Percentiles rank a stretch among this genome's conserved stretches.
These are phyloP conservation scores for Fusarium illudens DNA, from an alignment of 2,329 filamentous ascomycete genomes.

Conservation along the genomic window DNA sequence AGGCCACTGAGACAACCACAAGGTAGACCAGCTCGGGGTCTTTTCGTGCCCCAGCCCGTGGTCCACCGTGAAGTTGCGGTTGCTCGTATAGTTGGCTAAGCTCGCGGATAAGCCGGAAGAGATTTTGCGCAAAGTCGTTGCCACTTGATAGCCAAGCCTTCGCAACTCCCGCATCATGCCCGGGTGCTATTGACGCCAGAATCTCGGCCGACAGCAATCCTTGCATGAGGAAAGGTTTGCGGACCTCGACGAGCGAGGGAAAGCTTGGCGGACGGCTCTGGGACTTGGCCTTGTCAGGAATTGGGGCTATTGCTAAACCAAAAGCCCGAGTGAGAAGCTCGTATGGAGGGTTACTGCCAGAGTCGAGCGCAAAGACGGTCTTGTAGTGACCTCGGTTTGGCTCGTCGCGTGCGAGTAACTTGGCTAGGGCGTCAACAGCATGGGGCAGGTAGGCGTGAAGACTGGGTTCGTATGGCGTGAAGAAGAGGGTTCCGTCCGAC, in stretches of 20 bases:
- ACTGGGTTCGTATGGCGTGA: constrained; percentile 80
- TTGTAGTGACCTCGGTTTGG: constrained; percentile 89
- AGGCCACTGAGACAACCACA: constrained; percentile 71
- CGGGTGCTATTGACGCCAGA: constrained; percentile 76
- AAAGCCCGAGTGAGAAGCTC: constrained; percentile 90
- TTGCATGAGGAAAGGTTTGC: constrained; percentile 92
- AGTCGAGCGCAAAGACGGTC: constrained; percentile 79
- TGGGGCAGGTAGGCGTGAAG: constrained; percentile 89
- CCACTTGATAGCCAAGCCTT: constrained; percentile 83
- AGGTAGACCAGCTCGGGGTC: constrained; percentile 68
- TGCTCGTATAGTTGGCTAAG: constrained; percentile 71
- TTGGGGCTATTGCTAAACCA: constrained; percentile 82
- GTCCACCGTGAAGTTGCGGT: constrained; percentile 49
- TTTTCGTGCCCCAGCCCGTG: constrained; percentile 49
- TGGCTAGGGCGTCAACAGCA: constrained; percentile 89
- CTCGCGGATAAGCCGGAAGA: constrained; percentile 78
- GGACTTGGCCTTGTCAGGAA: constrained; percentile 71
- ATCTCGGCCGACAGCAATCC: constrained; percentile 92
- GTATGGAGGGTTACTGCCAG: constrained; percentile 68
- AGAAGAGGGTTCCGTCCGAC: constrained; percentile 69
- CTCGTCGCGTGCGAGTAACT: constrained; percentile 90
- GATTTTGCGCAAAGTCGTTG: constrained; percentile 83
- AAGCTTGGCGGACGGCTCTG: constrained; percentile 67
- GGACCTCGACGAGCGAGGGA: constrained; percentile 76
- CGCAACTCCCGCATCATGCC: constrained; percentile 76